phyloP scores from a whole-genome alignment of 1,284 basidiomycete genomes.

The Ceratobasidium theobromae region DNA sequence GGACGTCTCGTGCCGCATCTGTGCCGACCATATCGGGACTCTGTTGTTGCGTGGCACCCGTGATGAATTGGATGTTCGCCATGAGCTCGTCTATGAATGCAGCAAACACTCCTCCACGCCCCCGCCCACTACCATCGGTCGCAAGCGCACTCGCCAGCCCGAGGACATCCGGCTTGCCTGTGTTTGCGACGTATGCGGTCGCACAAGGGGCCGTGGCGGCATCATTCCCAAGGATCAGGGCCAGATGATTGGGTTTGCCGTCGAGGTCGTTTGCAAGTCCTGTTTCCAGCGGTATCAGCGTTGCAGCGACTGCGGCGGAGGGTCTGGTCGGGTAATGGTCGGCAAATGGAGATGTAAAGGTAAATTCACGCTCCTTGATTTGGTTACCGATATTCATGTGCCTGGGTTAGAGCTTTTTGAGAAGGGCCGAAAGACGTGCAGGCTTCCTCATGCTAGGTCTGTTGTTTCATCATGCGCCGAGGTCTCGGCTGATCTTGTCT shows the following conservation, averaged over 20 bases:
- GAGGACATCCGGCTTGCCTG: slow-evolving; percentile 34
- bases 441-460: slow-evolving; percentile 31
- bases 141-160: slow-evolving; percentile 35
- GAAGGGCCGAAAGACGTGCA: slow-evolving; percentile 35
- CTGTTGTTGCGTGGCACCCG: slow-evolving; percentile 34
- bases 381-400: neutral
- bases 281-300: slow-evolving; percentile 35
- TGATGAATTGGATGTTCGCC: slow-evolving; percentile 33
- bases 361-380: neutral
- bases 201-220: slow-evolving; percentile 35
- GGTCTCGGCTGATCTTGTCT: neutral
- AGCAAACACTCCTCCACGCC: slow-evolving; percentile 26
- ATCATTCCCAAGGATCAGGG: slow-evolving; percentile 33
- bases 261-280: slow-evolving; percentile 34
- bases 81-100: slow-evolving; percentile 34
- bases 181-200: slow-evolving; percentile 36
- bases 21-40: slow-evolving; percentile 30
- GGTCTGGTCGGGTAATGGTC: slow-evolving; percentile 34
- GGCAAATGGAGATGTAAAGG: slow-evolving; percentile 37
- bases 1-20: slow-evolving; percentile 27
- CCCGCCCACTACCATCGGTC: slow-evolving; percentile 16
- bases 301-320: slow-evolving; percentile 36
- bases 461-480: neutral
- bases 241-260: slow-evolving; percentile 31
- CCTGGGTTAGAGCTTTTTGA: slow-evolving; percentile 34